Percentiles rank a stretch among this genome's conserved stretches.
Evolutionary conservation across 805 yeast species (phyloP).

Genomic region (Kuraishia hungarica): DNA sequence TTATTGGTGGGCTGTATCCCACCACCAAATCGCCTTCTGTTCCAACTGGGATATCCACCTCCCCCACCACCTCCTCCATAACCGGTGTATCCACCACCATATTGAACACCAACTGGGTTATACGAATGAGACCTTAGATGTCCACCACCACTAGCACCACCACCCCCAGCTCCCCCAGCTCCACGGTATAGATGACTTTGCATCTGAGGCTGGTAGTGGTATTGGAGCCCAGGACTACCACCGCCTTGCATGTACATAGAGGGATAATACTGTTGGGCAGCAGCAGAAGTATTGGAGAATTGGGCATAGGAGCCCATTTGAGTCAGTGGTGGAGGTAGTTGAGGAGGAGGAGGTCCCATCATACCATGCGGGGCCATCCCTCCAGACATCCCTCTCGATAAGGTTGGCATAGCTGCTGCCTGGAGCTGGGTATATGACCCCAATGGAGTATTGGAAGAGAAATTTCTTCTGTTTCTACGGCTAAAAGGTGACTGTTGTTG

Average conservation of each 20-base stretch:
- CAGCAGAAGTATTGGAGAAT: neutral
- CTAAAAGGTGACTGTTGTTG: neutral
- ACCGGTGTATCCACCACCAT: neutral
- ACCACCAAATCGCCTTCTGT: neutral
- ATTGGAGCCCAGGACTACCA: neutral
- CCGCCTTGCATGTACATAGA: neutral
- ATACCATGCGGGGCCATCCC: no score
- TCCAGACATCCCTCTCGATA: no score
- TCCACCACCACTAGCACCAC: neutral
- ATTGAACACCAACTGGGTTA: neutral
- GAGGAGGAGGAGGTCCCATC: neutral
- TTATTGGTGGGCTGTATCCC: conserved; percentile 1
- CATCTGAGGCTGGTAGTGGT: neutral
- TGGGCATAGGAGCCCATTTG: neutral
- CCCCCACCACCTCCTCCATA: neutral
- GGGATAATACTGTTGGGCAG: neutral
- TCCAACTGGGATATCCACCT: neutral
- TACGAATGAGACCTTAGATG: neutral
- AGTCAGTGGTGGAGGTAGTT: neutral
- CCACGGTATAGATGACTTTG: neutral
- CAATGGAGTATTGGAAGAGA: neutral
- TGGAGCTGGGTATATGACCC: neutral
- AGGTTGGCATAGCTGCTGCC: neutral
- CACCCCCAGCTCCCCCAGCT: neutral
- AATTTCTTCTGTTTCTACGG: neutral